Conservation (phyloP, 2,329 filamentous ascomycete species). For the Ophiocordyceps australis region DNA sequence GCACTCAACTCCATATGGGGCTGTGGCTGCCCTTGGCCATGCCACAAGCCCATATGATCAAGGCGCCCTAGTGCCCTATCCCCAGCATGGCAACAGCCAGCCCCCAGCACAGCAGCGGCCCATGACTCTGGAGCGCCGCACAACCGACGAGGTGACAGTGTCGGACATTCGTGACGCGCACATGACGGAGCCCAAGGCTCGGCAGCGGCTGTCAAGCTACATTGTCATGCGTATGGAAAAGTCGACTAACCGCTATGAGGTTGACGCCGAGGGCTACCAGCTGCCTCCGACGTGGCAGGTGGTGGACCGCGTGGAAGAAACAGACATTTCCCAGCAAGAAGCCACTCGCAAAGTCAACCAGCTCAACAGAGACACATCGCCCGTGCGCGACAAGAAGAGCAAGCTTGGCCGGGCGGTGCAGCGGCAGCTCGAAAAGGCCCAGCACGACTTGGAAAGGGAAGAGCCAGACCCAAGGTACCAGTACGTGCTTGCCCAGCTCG, state of each 20-base stretch:
- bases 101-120: background rate
- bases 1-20: too few species aligned
- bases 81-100: background rate
- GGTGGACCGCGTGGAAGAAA: constrained; percentile 13
- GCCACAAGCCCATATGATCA: too few species aligned
- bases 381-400: constrained; percentile 18
- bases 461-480: constrained; percentile 20
- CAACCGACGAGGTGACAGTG: constrained; percentile 6
- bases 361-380: constrained; percentile 12
- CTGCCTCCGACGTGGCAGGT: constrained; percentile 20
- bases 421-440: constrained; percentile 21
- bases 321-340: constrained; percentile 17
- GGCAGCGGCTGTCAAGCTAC: constrained; percentile 19
- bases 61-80: too few species aligned
- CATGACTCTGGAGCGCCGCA: constrained; percentile 3
- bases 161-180: constrained; percentile 18
- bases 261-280: constrained; percentile 17
- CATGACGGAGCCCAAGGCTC: constrained; percentile 18
- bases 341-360: constrained; percentile 16
- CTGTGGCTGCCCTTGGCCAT: background rate
- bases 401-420: constrained; percentile 16
- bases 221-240: constrained; percentile 23
- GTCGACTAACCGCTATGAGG: constrained; percentile 9
- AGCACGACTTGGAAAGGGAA: constrained; percentile 12
- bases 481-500: constrained; percentile 24